Conservation (phyloP, 345 rosid genomes). For the Eutrema japonicum region DNA sequence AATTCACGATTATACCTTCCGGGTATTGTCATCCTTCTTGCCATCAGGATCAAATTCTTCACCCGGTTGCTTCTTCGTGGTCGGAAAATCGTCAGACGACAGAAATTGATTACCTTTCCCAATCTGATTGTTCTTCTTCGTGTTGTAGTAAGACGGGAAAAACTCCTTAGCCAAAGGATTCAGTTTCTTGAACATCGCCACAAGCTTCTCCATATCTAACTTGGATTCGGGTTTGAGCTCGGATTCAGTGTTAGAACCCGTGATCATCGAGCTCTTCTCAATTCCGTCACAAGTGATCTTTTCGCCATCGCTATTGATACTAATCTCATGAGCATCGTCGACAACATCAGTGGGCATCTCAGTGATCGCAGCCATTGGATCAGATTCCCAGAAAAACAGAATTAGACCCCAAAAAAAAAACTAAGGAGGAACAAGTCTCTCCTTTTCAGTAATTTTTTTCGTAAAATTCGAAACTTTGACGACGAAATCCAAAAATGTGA, state of each 20-base stretch:
- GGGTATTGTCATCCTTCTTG: conserved; percentile 38
- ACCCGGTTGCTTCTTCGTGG: conserved; percentile 39
- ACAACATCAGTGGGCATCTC: conserved; percentile 48
- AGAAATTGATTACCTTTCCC: conserved; percentile 39
- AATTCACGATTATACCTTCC: conserved; percentile 30
- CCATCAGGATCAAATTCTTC: conserved; percentile 41
- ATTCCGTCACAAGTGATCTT: conserved; percentile 19
- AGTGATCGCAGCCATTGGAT: conserved; percentile 74
- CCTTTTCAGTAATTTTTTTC: not conserved
- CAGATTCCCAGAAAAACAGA: conserved; percentile 34
- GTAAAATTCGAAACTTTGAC: conserved; percentile 12
- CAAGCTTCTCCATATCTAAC: conserved; percentile 69
- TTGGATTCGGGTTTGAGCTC: conserved; percentile 61
- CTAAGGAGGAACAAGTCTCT: not conserved
- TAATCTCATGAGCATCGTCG: conserved; percentile 51
- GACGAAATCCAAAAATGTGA: conserved; percentile 30
- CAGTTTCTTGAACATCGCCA: conserved; percentile 81
- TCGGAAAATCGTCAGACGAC: conserved; percentile 45
- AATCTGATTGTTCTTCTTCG: conserved; percentile 42
- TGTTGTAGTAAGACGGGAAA: conserved; percentile 61
- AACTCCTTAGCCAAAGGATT: conserved; percentile 89
- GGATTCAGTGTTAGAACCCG: conserved; percentile 48
- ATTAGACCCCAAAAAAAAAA: not conserved
- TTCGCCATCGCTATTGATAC: conserved; percentile 33
- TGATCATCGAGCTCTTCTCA: conserved; percentile 41